Base-by-base conservation (phyloP, 2,329 filamentous ascomycete genomes). In the Chrysosphaeria jannelii region DNA sequence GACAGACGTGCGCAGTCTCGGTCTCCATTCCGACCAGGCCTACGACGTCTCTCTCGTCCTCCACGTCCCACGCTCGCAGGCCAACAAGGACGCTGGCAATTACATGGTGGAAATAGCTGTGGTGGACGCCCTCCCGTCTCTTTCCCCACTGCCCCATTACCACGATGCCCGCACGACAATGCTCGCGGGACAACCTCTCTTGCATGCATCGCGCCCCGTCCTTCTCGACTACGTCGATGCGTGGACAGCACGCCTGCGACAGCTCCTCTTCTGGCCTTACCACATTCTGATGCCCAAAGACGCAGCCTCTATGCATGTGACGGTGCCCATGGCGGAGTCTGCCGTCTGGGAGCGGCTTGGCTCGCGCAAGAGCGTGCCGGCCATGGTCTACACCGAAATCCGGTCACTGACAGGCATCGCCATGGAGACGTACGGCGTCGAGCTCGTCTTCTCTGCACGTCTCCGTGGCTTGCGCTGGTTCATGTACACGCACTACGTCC, bases 21-120 rank as follows among this genome's bases (percentile, higher is more conserved):
- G 58, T 22, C 47, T 85, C 30, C 61, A 69, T 32, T 50, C 61
- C 10, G 53, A 60, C 22, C 81, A 91, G 40, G 56, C 66, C 22
- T 97, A 97, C 50, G 78, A 93, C 41, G 57, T 97, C 20, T 54
- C 58, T 5, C 52, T 93, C 2, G 51, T 61, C 12, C 52, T 97
- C 15, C 56, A 59, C 4, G 51, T 97, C 30, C 85, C 85, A 10
- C 64, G 68, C 19, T 85, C 75, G 3, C 64, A 62, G 0, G 44
- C 53, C 2, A 97, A 97, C 36, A 45, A 71, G 12, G 57, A 57
- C 3, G 57, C 59, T 9, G 85, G 85, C 14, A 93, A 93, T 46
- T 93, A 91, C 51, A 97, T 97, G 85, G 49, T 93, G 10, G 67
- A 72, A 22, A 47, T 90, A 10, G 16, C 16, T n/a, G 16, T 18